Percentiles rank a stretch among this genome's conserved stretches.
phyloP scores from a whole-genome alignment of 202 grass and related monocot genomes.

The Digitaria exilis region DNA sequence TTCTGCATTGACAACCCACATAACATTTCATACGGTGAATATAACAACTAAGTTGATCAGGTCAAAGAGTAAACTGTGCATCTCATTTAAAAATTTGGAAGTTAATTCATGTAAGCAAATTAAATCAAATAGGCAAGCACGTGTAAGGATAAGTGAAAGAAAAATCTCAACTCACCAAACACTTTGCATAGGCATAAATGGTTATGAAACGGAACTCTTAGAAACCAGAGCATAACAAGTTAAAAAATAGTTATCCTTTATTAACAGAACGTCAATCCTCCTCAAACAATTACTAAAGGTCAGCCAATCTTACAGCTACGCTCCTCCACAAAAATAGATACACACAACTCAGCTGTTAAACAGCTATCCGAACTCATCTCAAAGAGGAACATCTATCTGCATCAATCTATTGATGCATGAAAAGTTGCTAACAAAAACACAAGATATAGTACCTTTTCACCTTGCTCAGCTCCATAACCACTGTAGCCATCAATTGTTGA shows the following conservation, averaged over 20 bases:
- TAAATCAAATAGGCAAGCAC: background rate
- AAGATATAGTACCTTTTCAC: slow-evolving; percentile 78
- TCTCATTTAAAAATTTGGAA: background rate
- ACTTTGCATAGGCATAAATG: background rate
- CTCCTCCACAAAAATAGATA: slow-evolving; percentile 9
- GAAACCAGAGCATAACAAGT: background rate
- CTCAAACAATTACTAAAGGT: background rate
- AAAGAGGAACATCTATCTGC: background rate
- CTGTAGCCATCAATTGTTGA: slow-evolving; percentile 90
- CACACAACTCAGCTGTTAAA: background rate
- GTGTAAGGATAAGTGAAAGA: slow-evolving; percentile 15
- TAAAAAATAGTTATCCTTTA: background rate
- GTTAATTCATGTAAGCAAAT: background rate
- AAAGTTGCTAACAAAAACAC: slow-evolving; percentile 12
- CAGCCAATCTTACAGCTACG: background rate
- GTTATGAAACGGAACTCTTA: slow-evolving; percentile 12
- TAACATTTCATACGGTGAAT: slow-evolving; percentile 11
- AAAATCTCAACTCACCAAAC: background rate
- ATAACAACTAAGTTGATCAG: background rate
- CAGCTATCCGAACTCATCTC: background rate
- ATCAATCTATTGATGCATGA: background rate
- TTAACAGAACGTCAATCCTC: background rate
- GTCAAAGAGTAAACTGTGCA: background rate
- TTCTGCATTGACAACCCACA: slow-evolving; percentile 58
- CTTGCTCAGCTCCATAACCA: slow-evolving; percentile 98